Evolutionary conservation across 345 rosid species (phyloP), one percentile per base, ranked within the genome.

Genomic region (Arabis hirsuta): DNA sequence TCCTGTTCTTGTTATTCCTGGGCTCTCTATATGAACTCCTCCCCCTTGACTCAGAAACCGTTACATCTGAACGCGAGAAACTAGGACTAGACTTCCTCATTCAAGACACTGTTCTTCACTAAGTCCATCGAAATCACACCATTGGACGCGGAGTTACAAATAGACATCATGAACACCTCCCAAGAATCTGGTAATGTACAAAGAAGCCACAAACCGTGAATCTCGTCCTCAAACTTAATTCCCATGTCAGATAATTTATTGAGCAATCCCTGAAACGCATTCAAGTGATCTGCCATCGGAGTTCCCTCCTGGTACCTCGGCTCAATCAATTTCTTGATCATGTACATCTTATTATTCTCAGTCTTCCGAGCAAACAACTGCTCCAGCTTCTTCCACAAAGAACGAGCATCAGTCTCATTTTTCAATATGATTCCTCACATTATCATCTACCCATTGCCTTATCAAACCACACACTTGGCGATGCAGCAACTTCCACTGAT

Each of bases 401-500:
- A 54, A 13, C 6, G 39, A 54, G 11, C 20, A 54, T 27, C 13
- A 13, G 11, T 54, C 16, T 27, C 6, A 52, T 22, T 51, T 51
- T 54, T 54, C 7, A 54, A 54, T 29, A 54, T 26, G 57, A 52
- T 53, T 2, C 1, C 12, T 12, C 24, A 55, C 42, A 55, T 55
- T 55, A 55, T 32, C 42, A 29, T 55, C 44, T 9, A 36, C 27
- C 29, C 62, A 36, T 36, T 57, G 27, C 9, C 4, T 57, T 19
- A 57, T 36, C 7, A 11, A 9, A 56, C 62, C 44, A 56, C 44
- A 56, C 44, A 54, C 58, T 56, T 38, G 46, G 31, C 31, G 16
- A 38, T 38, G 6, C 0, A 10, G 1, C 46, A 58, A 38, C 0
- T 5, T 58, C 46, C 46, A 58, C 9, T 58, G 29, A 27, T 27